Conservation (phyloP, 345 rosid species). For the Conringia planisiliqua region DNA sequence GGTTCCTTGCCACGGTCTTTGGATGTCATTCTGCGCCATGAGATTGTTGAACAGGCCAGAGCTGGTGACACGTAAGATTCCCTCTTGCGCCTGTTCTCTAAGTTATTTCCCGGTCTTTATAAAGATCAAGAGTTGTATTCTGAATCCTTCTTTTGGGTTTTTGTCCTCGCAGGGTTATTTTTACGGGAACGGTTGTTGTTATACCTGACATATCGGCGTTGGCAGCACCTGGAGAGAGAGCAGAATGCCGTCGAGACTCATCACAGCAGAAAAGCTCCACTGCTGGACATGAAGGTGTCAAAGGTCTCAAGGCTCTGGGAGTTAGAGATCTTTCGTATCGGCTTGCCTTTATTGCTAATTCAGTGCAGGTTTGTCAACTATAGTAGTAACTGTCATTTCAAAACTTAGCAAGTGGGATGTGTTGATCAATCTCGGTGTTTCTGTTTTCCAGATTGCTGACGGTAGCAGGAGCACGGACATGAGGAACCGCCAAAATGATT, state of each 20-base stretch:
- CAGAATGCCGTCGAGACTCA: conserved; percentile 77
- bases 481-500: conserved; percentile 83
- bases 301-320: conserved; percentile 84
- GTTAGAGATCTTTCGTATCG: conserved; percentile 94
- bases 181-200: conserved; percentile 88
- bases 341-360: conserved; percentile 89
- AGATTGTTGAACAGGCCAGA: conserved; percentile 95
- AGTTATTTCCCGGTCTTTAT: neutral
- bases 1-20: conserved; percentile 93
- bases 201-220: conserved; percentile 89
- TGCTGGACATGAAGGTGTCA: conserved; percentile 74
- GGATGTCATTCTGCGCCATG: conserved; percentile 94
- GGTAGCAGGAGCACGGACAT: conserved; percentile 80
- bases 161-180: conserved; percentile 63
- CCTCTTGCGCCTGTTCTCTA: neutral
- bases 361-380: conserved; percentile 71
- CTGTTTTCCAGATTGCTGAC: conserved; percentile 41
- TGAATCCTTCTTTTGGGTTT: neutral
- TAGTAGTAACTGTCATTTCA: conserved; percentile 20
- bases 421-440: conserved; percentile 1
- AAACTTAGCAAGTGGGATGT: neutral
- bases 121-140: neutral
- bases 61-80: conserved; percentile 89
- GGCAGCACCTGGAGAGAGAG: conserved; percentile 95
- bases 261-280: conserved; percentile 56